Percentiles rank a stretch among this genome's conserved stretches.
Conservation (phyloP, 1,284 basidiomycete species). For the Marasmius oreades region DNA sequence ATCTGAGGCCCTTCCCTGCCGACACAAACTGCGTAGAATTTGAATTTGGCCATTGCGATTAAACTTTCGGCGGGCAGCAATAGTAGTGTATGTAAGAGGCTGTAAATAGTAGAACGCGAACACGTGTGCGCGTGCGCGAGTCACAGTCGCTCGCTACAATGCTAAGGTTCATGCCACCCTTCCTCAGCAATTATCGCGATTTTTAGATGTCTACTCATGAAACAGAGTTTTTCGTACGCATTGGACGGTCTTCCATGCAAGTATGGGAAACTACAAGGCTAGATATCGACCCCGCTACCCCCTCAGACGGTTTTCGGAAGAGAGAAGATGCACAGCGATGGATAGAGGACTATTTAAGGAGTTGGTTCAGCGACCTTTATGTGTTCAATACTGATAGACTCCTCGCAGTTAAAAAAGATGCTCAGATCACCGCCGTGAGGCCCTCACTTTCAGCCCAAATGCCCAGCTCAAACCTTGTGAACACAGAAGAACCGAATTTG, state of each 20-base stretch:
- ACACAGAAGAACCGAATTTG: too few relatives aligned
- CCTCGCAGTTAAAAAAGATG: not conserved
- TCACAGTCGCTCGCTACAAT: not conserved
- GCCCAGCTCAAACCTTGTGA: not conserved
- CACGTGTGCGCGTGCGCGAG: not conserved
- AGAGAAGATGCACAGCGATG: slow-evolving; percentile 7
- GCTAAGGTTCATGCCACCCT: not conserved
- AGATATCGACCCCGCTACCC: not conserved
- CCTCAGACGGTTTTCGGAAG: not conserved
- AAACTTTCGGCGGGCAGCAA: slow-evolving; percentile 22
- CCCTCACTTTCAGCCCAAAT: not conserved
- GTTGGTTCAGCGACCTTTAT: not conserved
- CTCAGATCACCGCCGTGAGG: too few relatives aligned
- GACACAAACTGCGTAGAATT: slow-evolving; percentile 55
- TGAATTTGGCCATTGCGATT: slow-evolving; percentile 33
- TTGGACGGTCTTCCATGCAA: not conserved
- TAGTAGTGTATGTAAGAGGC: not conserved
- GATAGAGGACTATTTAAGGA: not conserved
- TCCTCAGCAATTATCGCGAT: not conserved
- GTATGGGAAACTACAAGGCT: not conserved
- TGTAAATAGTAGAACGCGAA: not conserved
- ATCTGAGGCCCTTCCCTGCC: slow-evolving; percentile 52
- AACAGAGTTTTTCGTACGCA: not conserved
- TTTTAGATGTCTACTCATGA: not conserved
- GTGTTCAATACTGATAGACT: not conserved